Percentiles rank a stretch among this genome's conserved stretches.
Evolutionary conservation across 352 stramenopile genomes (phyloP).

Genomic region (Lagenidium sp.): DNA sequence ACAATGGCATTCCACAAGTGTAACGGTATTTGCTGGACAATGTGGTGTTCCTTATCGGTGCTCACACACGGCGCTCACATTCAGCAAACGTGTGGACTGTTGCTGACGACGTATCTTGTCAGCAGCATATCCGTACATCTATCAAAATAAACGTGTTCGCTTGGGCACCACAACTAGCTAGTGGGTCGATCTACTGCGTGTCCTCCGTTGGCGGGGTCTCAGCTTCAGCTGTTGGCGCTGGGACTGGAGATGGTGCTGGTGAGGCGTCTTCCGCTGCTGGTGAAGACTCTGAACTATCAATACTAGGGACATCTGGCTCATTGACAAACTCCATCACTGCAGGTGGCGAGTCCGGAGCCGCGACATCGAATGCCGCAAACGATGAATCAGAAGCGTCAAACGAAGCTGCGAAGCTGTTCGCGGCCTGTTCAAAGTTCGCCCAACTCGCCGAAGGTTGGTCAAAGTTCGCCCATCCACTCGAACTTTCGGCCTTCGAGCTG

Average conservation of each 20-base stretch:
- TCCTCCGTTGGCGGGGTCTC: not conserved
- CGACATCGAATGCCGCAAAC: constrained; percentile 19
- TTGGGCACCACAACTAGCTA: not conserved
- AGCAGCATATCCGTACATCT: no score
- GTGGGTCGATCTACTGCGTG: constrained; percentile 1
- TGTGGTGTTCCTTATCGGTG: no score
- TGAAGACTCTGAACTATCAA: constrained; percentile 4
- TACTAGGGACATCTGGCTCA: constrained; percentile 8
- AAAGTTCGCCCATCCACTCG: constrained; percentile 49
- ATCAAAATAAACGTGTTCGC: not conserved
- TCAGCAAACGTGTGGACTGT: no score
- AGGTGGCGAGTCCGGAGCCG: constrained; percentile 18
- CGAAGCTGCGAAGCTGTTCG: constrained; percentile 35
- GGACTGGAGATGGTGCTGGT: not conserved
- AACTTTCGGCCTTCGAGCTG: constrained; percentile 2
- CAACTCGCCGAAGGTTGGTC: constrained; percentile 44
- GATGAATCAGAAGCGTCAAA: constrained; percentile 26
- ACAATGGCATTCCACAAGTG: no score
- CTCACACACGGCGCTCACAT: no score
- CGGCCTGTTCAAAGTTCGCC: constrained; percentile 53
- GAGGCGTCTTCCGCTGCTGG: constrained; percentile 2
- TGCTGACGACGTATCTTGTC: no score
- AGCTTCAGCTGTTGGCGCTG: not conserved
- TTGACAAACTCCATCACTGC: constrained; percentile 19
- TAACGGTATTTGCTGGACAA: no score